Base-by-base conservation (phyloP, 1,284 basidiomycete species). In the Pseudozyma tsukubaensis region DNA sequence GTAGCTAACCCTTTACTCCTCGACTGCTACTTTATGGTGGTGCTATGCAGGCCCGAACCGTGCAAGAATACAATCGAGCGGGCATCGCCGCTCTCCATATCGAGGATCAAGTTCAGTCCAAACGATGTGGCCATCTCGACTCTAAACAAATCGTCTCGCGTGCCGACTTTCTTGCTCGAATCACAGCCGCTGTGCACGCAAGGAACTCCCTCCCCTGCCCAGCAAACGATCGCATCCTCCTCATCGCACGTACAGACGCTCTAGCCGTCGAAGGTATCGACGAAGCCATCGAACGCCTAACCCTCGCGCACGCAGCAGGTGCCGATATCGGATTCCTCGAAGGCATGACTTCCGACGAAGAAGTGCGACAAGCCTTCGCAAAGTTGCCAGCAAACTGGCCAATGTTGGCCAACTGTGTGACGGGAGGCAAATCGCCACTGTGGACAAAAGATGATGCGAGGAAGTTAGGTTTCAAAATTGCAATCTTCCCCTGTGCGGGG, bases 281-380 rank as follows among this genome's bases (percentile, higher is more conserved):
- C n/a, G 92, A 92, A 85, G 92, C 92, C 0, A 74, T 92, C 58
- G 85, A 80, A 18, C 88, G 92, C 12, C 86, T 93, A 56, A 89
- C 90, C 81, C 87, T 92, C 35, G 92, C 92, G 3, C 88, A 90
- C 1, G 89, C 89, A 59, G 90, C 89, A 5, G 92, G 92, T 36
- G 92, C 92, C 1, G 92, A 93, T 78, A 91, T 92, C 21, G 92
- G 91, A 83, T 93, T 93, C 86, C 91, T 93, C 53, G 92, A 93
- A 85, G 92, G 92, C 16, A 50, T 72, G 19, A 45, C 35, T 4
- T 90, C 88, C 11, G 87, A 90, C 56, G 89, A 90, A 55, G 88
- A 92, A 40, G 87, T 92, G 32, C 86, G 88, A 72, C 85, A 86
- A 2, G 91, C 91, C 1, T 89, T 92, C 53, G 86, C 87, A 39